Evolutionary conservation across 1,284 basidiomycete genomes (phyloP), one percentile per base, ranked within the genome.

Genomic region (Ustilago vetiveriae): DNA sequence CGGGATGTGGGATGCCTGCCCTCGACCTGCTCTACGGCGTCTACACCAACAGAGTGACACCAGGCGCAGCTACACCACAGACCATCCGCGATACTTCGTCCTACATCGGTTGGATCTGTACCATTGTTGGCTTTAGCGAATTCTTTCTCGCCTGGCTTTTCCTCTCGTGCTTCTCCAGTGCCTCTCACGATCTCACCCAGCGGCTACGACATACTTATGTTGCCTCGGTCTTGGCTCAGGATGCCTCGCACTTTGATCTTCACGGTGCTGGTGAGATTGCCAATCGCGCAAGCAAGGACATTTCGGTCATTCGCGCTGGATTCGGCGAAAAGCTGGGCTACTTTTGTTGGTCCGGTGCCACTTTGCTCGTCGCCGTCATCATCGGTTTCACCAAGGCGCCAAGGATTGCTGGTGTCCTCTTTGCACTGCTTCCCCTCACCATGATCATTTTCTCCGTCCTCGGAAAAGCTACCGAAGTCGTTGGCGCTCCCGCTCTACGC

Each of bases 191-290:
- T 19, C 73, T 84, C 24, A 79, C 81, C 4, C 68, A 78, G 27
- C 51, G 78, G 13, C 70, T 85, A 7, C 74, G 83, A 11, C 69
- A 80, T 22, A 66, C 80, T 14, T 84, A 85, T 62, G 74, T 85
- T 40, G 73, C 82, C 14, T 78, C 84, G 3, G 72, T 83, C 17
- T 62, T 85, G 30, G 74, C 79, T 3, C 84, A 85, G 53, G 84
- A 84, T 53, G 81, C 82, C 14, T 78, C 79, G 6, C 84, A 82
- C 65, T 84, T 84, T 52, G 83, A 84, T 50, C 59, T 74, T 4
- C 79, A 83, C 38, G 84, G 84, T 22, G 77, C 84, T 6, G 84
- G 84, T 46, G 84, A 84, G 60, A 79, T 84, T 30, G 81, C 82
- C 9, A 81, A 82, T 11, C 64, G 81, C 23, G 74, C 82, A 24